Evolutionary conservation across 768 basidiomycete species (phyloP).

Genomic region (Naganishia kalamii): DNA sequence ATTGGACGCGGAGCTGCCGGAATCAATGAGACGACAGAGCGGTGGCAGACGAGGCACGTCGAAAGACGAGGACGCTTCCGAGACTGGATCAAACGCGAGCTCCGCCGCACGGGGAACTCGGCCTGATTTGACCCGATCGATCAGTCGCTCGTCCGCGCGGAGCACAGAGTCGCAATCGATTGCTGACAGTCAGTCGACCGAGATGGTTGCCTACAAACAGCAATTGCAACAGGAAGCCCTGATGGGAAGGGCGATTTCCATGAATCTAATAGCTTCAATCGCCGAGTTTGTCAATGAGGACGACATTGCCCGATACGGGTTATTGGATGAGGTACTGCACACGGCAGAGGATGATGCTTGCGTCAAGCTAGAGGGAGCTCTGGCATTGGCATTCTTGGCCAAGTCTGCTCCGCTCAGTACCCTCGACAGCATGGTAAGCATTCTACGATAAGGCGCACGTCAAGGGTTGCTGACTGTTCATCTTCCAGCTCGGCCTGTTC

Average conservation of each 20-base stretch:
- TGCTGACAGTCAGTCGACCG: constrained; percentile 9
- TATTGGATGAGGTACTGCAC: constrained; percentile 50
- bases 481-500: constrained; percentile 67
- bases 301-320: constrained; percentile 34
- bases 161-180: constrained; percentile 6
- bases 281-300: constrained; percentile 52
- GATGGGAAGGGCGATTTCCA: constrained; percentile 77
- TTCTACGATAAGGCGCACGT: constrained; percentile 27
- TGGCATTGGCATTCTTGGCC: constrained; percentile 79
- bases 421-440: constrained; percentile 59
- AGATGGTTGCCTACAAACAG: constrained; percentile 22
- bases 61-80: neutral
- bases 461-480: constrained; percentile 3
- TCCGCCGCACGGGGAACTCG: neutral
- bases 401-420: constrained; percentile 76
- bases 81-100: neutral
- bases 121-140: neutral
- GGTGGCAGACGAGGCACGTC: constrained; percentile 14
- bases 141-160: constrained; percentile 17
- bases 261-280: constrained; percentile 86
- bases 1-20: constrained; percentile 52
- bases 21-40: constrained; percentile 22
- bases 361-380: constrained; percentile 58
- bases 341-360: constrained; percentile 59
- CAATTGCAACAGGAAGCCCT: constrained; percentile 63